A percentile compares a stretch with the other conserved stretches of the same genome.
phyloP scores from a whole-genome alignment of 2,329 filamentous ascomycete genomes.

The Colletotrichum nymphaeae region DNA sequence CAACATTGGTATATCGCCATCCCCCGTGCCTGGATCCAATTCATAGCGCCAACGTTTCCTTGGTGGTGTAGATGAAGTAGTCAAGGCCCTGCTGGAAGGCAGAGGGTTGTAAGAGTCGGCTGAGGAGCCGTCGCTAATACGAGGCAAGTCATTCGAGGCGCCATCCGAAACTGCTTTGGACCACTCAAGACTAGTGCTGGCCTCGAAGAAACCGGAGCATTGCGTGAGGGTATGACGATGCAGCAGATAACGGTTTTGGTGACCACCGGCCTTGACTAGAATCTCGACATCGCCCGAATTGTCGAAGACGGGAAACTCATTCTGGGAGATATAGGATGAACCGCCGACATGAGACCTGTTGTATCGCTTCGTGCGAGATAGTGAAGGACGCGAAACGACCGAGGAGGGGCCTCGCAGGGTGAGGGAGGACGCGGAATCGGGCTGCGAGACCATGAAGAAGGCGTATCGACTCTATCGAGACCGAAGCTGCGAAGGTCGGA shows the following conservation, averaged over 20 bases:
- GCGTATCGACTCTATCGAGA: slow-evolving; percentile 21
- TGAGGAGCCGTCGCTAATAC: slow-evolving; percentile 61
- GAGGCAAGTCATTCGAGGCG: slow-evolving; percentile 59
- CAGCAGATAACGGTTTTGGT: slow-evolving; percentile 86
- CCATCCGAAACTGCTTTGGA: slow-evolving; percentile 54
- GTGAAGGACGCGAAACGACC: slow-evolving; percentile 72
- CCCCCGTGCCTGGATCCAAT: slow-evolving; percentile 78
- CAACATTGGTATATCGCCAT: slow-evolving; percentile 86
- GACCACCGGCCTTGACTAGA: slow-evolving; percentile 74
- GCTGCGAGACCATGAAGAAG: slow-evolving; percentile 71
- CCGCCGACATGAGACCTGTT: slow-evolving; percentile 85
- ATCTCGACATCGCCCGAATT: slow-evolving; percentile 96
- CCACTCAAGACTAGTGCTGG: slow-evolving; percentile 85
- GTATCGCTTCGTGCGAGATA: slow-evolving; percentile 74
- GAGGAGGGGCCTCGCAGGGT: slow-evolving; percentile 70
- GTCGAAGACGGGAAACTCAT: slow-evolving; percentile 92
- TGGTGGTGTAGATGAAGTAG: slow-evolving; percentile 47
- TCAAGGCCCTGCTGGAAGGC: slow-evolving; percentile 29
- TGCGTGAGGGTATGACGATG: slow-evolving; percentile 89
- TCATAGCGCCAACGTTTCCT: slow-evolving; percentile 85
- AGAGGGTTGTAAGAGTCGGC: slow-evolving; percentile 29
- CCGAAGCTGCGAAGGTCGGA: slow-evolving; percentile 5
- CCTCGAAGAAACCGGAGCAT: slow-evolving; percentile 94
- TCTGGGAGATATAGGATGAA: slow-evolving; percentile 76
- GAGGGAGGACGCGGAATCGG: slow-evolving; percentile 64